Percentiles rank a stretch among this genome's conserved stretches.
Evolutionary conservation across 768 basidiomycete genomes (phyloP).

Genomic region (Suillus sp.): DNA sequence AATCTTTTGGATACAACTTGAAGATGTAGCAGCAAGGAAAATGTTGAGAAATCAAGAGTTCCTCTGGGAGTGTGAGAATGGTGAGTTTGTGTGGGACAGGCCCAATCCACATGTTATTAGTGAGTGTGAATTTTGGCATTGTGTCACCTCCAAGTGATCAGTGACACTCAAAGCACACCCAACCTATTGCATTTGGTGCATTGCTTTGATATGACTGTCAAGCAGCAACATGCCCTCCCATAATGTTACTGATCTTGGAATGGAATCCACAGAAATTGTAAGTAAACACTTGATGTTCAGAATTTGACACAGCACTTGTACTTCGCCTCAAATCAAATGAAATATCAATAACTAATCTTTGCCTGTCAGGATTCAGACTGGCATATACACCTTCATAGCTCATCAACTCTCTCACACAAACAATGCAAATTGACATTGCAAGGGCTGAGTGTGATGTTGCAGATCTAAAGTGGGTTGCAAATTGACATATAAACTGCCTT

Average conservation of each 20-base stretch:
- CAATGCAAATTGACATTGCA: background rate
- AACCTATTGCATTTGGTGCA: background rate
- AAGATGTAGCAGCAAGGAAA: slow-evolving; percentile 37
- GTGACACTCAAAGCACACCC: background rate
- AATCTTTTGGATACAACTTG: slow-evolving; percentile 39
- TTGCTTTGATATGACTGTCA: background rate
- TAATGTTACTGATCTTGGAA: too few relatives aligned
- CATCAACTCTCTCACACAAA: background rate
- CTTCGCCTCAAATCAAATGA: too few relatives aligned
- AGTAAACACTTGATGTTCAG: too few relatives aligned
- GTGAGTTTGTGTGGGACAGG: slow-evolving; percentile 29
- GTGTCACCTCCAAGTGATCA: background rate
- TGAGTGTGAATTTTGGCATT: slow-evolving; percentile 26
- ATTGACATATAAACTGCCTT: too few relatives aligned
- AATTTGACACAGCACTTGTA: too few relatives aligned
- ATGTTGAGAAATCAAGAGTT: slow-evolving; percentile 35
- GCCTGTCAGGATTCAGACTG: too few relatives aligned
- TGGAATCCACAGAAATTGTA: too few relatives aligned
- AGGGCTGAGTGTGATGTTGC: background rate
- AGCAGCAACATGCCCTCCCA: background rate
- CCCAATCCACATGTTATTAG: slow-evolving; percentile 45
- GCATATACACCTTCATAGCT: background rate
- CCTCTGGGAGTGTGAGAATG: slow-evolving; percentile 37
- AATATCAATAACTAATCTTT: too few relatives aligned
- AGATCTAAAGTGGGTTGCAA: too few relatives aligned